phyloP scores from a whole-genome alignment of 768 basidiomycete genomes.

The Lepiota venenata region DNA sequence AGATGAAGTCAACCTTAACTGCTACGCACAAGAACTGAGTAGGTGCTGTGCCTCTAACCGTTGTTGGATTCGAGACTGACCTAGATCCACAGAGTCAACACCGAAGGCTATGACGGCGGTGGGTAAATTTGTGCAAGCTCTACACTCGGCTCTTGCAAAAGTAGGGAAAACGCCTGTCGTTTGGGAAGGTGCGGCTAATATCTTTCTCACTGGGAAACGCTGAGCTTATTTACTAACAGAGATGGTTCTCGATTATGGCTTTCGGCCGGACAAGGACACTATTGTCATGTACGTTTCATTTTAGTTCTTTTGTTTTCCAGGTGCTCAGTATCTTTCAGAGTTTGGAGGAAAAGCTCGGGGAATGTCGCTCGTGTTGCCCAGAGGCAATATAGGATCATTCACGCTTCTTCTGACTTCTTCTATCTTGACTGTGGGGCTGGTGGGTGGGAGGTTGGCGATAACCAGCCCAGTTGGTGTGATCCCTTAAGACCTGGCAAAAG shows the following conservation, averaged over 20 bases:
- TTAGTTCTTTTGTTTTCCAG: neutral
- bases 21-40: conserved; percentile 60
- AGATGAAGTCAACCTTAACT: conserved; percentile 70
- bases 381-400: conserved; percentile 60
- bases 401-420: conserved; percentile 73
- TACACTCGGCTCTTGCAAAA: conserved; percentile 51
- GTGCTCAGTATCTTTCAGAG: conserved; percentile 30
- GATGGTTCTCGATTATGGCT: conserved; percentile 56
- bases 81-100: conserved; percentile 13
- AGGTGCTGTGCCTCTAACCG: conserved; percentile 34
- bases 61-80: no score
- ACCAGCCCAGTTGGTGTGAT: conserved; percentile 64
- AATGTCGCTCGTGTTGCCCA: conserved; percentile 57
- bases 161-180: conserved; percentile 76
- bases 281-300: conserved; percentile 47
- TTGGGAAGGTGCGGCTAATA: conserved; percentile 58
- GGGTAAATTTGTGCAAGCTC: conserved; percentile 53
- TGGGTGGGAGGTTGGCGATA: conserved; percentile 58
- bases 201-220: neutral
- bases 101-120: conserved; percentile 60
- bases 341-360: conserved; percentile 73
- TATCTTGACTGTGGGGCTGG: conserved; percentile 80
- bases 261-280: conserved; percentile 46
- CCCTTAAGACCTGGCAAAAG: conserved; percentile 79
- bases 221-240: conserved; percentile 41